Percentiles rank a stretch among this genome's conserved stretches.
Conservation (phyloP, 768 basidiomycete genomes). For the Cystobasidium ongulense region DNA sequence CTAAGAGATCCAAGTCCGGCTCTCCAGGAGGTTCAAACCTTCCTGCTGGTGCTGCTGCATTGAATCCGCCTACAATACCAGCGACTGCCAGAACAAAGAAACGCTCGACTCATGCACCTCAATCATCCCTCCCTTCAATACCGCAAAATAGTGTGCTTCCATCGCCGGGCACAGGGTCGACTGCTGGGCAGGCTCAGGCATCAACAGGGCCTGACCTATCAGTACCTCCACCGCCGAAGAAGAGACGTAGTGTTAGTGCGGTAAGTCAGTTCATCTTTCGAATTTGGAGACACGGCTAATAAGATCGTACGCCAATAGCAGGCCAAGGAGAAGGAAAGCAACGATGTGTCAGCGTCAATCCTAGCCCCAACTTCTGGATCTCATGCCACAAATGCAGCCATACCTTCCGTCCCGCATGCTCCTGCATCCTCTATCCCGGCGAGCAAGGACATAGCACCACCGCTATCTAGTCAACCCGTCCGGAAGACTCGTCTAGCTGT, state of each 20-base stretch:
- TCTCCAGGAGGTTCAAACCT: neutral
- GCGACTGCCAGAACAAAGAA: neutral
- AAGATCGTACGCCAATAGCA: neutral
- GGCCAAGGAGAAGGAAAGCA: neutral
- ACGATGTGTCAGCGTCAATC: neutral
- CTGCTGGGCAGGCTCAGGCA: neutral
- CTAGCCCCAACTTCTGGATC: neutral
- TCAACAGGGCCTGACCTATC: neutral
- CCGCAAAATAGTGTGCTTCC: neutral
- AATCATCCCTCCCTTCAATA: neutral
- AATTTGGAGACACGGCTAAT: neutral
- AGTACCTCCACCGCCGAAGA: neutral
- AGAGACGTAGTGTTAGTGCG: slow-evolving; percentile 2
- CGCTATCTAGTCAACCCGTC: neutral
- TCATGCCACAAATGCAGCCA: neutral
- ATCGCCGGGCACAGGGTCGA: neutral
- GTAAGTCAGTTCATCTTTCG: neutral
- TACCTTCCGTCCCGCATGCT: neutral
- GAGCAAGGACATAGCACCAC: neutral
- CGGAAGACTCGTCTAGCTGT: neutral
- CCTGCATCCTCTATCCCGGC: neutral
- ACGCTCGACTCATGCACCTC: neutral
- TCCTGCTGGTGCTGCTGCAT: neutral
- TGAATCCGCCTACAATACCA: neutral
- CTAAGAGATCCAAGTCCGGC: neutral